Base-by-base conservation (phyloP, 225 moss, liverwort and hornwort species). In the Polytrichum commune region DNA sequence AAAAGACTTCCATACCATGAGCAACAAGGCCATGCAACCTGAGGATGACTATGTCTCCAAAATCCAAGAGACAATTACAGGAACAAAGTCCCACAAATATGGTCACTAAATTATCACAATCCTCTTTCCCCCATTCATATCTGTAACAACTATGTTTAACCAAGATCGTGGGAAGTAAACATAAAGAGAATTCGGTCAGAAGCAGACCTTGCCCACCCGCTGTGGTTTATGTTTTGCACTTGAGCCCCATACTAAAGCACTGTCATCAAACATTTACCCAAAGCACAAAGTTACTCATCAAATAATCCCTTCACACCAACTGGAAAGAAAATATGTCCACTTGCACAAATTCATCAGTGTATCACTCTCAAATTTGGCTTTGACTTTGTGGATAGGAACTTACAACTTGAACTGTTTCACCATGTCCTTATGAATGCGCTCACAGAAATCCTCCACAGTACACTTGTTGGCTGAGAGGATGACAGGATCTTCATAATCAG, bases 221-320 rank as follows among this genome's bases (percentile, higher is more conserved):
- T 96, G 90, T 27, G 93, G 91, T 74, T 96, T 96, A 56, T 96
- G 91, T 72, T 96, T 96, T 6, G 95, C 95, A 84, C 93, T 93
- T n/a, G 95, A 96, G 65, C 95, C 95, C 95, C 93, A 96, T 18
- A 96, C 93, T 72, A 96, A 75, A 5, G 95, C 90, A 80, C 89
- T 89, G 81, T n/a, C 69, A 86, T 77, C 67, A 29, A 72, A 4
- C 19, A 74, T 27, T n/a, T 29, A 54, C 53, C 72, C 64, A 25
- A 27, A 73, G 46, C 46, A 46, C 46, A 46, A 46, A 46, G 46
- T 46, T 46, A 46, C 46, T 46, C 8, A 46, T 13, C 38, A 46
- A 46, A 38, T 2, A 7, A n/a, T 55, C 5, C 62, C 19, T 24
- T 13, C 57, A 2, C 38, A 68, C 19, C 60, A 26, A 46, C 46